A percentile compares a stretch with the other conserved stretches of the same genome.
Conservation (phyloP, 2,329 filamentous ascomycete genomes). For the Metarhizium robertsii region DNA sequence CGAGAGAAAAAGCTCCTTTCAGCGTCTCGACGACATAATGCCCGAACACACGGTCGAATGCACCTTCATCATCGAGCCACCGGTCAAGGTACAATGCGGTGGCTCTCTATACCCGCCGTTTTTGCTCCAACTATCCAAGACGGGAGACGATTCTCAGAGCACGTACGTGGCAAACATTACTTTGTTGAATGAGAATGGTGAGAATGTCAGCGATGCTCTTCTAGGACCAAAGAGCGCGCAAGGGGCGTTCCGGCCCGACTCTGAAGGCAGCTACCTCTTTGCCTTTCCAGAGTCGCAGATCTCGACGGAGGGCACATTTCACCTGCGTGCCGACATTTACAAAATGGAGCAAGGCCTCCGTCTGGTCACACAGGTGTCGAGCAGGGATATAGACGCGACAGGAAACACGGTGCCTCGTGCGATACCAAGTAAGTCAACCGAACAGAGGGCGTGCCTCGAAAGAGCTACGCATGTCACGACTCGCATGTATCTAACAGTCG, state of each 20-base stretch:
- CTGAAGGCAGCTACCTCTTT: background rate
- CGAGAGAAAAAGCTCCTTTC: too few species aligned
- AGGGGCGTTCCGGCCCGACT: background rate
- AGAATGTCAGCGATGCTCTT: background rate
- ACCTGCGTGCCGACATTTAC: background rate
- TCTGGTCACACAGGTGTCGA: background rate
- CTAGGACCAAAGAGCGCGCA: background rate
- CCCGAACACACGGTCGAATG: background rate
- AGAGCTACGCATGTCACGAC: background rate
- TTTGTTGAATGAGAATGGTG: background rate
- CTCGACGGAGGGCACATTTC: background rate
- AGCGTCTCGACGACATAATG: constrained; percentile 4
- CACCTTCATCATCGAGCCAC: constrained; percentile 16
- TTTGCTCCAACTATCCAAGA: constrained; percentile 3
- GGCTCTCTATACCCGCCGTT: constrained; percentile 14
- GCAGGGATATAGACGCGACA: background rate
- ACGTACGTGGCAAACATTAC: background rate
- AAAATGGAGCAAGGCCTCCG: background rate
- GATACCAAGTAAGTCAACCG: background rate
- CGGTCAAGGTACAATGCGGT: constrained; percentile 9
- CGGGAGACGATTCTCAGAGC: background rate
- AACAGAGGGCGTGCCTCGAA: background rate
- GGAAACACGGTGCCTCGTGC: background rate
- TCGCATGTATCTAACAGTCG: background rate
- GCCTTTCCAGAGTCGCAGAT: background rate